These are phyloP conservation scores for Macrolepiota fuliginosa DNA, from an alignment of 768 basidiomycete species.

Conservation along the genomic window DNA sequence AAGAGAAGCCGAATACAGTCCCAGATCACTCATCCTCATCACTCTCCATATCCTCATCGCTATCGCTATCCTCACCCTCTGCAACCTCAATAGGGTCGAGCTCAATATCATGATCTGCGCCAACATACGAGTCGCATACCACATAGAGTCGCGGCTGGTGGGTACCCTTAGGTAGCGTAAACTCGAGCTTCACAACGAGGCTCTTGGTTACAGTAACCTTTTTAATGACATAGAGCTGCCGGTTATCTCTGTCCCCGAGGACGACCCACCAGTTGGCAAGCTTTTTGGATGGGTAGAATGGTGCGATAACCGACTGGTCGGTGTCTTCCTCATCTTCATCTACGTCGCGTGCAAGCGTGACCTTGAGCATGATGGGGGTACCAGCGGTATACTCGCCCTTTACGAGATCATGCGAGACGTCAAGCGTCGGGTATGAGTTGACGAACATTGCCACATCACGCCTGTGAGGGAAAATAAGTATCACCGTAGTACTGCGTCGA, in stretches of 20 bases:
- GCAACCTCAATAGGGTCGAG: slow-evolving; percentile 83
- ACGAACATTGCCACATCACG: slow-evolving; percentile 93
- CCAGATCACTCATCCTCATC: slow-evolving; percentile 35
- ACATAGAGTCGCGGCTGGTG: slow-evolving; percentile 85
- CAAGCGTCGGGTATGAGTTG: slow-evolving; percentile 96
- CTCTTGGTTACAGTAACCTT: slow-evolving; percentile 87
- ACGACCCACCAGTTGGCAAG: slow-evolving; percentile 98
- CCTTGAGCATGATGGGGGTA: slow-evolving; percentile 77
- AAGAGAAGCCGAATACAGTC: no score
- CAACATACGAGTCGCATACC: slow-evolving; percentile 90
- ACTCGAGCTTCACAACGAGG: slow-evolving; percentile 85
- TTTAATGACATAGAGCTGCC: slow-evolving; percentile 82
- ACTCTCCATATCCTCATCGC: slow-evolving; percentile 74
- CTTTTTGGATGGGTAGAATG: slow-evolving; percentile 89
- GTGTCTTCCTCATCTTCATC: slow-evolving; percentile 74
- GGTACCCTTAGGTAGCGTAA: slow-evolving; percentile 80
- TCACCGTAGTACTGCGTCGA: neutral
- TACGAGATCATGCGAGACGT: slow-evolving; percentile 83
- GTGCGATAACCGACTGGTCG: slow-evolving; percentile 87
- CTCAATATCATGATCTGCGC: slow-evolving; percentile 89
- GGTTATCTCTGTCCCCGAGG: slow-evolving; percentile 78
- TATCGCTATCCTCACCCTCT: slow-evolving; percentile 86
- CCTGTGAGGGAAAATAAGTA: slow-evolving; percentile 41
- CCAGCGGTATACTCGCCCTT: slow-evolving; percentile 86
- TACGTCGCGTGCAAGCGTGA: slow-evolving; percentile 76